Conservation (phyloP, 75 land plant species). For the Sequoiadendron giganteum region DNA sequence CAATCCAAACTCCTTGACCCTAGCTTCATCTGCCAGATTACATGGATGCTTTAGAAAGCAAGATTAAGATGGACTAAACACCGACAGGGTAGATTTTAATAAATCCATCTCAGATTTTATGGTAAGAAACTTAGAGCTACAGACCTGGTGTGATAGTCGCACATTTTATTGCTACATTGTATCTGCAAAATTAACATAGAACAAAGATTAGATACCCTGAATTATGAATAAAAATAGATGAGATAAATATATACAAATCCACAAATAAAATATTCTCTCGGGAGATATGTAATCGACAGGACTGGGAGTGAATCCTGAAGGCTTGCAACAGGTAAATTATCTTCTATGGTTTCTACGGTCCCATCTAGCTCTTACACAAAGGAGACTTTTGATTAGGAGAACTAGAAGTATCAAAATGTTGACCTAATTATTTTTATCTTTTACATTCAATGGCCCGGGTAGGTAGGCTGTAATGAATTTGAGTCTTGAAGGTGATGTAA, state of each 20-base stretch:
- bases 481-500: background rate
- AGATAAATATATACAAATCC: background rate
- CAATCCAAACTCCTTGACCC: conserved; percentile 85
- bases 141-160: conserved; percentile 98
- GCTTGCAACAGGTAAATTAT: background rate
- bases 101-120: background rate
- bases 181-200: conserved; percentile 42
- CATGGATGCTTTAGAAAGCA: conserved; percentile 1
- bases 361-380: background rate
- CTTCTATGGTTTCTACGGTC: background rate
- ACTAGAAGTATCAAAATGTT: background rate
- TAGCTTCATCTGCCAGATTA: conserved; percentile 72
- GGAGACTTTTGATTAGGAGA: too few species aligned
- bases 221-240: background rate
- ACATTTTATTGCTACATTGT: conserved; percentile 97
- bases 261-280: background rate
- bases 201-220: background rate
- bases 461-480: background rate
- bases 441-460: background rate
- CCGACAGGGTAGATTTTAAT: background rate
- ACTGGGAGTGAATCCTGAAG: background rate
- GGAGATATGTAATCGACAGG: background rate
- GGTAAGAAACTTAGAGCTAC: background rate
- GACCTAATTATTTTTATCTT: too few species aligned
- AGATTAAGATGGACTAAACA: background rate